A percentile compares a stretch with the other conserved stretches of the same genome.
Evolutionary conservation across 1,284 basidiomycete genomes (phyloP).

Genomic region (Volvariella surrecta): DNA sequence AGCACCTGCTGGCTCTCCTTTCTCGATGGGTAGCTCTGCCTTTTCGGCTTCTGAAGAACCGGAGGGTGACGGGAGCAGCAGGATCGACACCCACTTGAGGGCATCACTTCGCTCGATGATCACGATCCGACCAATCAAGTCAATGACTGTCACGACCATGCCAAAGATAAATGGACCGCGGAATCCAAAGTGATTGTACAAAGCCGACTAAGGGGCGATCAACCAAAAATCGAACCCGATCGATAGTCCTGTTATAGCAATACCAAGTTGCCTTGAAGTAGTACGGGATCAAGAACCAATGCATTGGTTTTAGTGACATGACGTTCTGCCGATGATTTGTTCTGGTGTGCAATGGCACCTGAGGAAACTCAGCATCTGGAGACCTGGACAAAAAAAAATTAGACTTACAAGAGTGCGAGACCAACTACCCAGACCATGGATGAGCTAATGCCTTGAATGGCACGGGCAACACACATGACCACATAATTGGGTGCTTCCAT

Average conservation of each 20-base stretch:
- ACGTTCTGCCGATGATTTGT: constrained; percentile 49
- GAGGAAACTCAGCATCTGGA: constrained; percentile 7
- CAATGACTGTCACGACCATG: constrained; percentile 48
- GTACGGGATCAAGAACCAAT: background rate
- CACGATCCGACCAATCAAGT: constrained; percentile 54
- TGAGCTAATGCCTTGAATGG: constrained; percentile 66
- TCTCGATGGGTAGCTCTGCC: background rate
- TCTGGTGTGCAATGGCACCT: constrained; percentile 67
- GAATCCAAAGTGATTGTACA: constrained; percentile 64
- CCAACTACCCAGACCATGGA: constrained; percentile 74
- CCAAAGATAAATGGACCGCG: constrained; percentile 70
- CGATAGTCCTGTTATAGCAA: constrained; percentile 64
- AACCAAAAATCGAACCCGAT: constrained; percentile 43
- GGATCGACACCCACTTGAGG: constrained; percentile 43
- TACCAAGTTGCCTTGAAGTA: constrained; percentile 57
- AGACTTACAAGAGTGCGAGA: constrained; percentile 57
- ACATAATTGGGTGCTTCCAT: constrained; percentile 70
- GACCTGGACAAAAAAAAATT: constrained; percentile 4
- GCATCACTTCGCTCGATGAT: constrained; percentile 60
- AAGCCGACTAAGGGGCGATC: constrained; percentile 66
- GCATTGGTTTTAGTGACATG: constrained; percentile 7
- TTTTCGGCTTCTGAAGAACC: background rate
- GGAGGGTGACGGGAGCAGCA: constrained; percentile 5
- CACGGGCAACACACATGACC: constrained; percentile 65
- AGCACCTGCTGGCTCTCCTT: background rate